Conservation (phyloP, 768 basidiomycete genomes). For the Lentinula sp. region DNA sequence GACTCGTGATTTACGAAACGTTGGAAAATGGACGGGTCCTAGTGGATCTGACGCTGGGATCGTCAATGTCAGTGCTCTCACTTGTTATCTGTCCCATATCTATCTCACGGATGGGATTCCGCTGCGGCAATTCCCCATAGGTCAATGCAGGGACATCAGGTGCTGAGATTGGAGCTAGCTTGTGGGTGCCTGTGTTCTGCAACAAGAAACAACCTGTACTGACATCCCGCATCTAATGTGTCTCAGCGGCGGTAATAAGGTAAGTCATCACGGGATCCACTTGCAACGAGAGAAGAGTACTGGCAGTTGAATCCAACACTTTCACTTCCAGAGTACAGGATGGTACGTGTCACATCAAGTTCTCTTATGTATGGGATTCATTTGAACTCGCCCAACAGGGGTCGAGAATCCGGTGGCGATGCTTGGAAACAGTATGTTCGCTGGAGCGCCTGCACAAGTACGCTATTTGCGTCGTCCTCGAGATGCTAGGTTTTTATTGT, state of each 20-base stretch:
- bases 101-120: background rate
- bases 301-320: background rate
- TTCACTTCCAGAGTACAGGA: constrained; percentile 62
- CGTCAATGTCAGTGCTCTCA: constrained; percentile 62
- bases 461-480: constrained; percentile 12
- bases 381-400: constrained; percentile 42
- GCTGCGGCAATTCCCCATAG: constrained; percentile 18
- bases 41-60: constrained; percentile 88
- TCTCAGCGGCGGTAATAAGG: constrained; percentile 79
- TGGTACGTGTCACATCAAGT: constrained; percentile 47
- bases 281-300: background rate
- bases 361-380: background rate
- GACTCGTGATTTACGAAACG: constrained; percentile 76
- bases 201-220: background rate
- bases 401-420: constrained; percentile 94
- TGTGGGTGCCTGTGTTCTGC: constrained; percentile 6
- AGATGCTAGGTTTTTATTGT: constrained; percentile 1
- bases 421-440: constrained; percentile 98
- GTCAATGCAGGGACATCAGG: constrained; percentile 57
- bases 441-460: constrained; percentile 83
- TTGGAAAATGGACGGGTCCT: constrained; percentile 92
- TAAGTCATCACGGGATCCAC: constrained; percentile 20
- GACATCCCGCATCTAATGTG: constrained; percentile 6
- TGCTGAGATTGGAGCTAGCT: constrained; percentile 59
- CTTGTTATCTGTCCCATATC: background rate